Percentiles rank a stretch among this genome's conserved stretches.
Conservation (phyloP, 208 protist species). For the Crithidia mellificae region DNA sequence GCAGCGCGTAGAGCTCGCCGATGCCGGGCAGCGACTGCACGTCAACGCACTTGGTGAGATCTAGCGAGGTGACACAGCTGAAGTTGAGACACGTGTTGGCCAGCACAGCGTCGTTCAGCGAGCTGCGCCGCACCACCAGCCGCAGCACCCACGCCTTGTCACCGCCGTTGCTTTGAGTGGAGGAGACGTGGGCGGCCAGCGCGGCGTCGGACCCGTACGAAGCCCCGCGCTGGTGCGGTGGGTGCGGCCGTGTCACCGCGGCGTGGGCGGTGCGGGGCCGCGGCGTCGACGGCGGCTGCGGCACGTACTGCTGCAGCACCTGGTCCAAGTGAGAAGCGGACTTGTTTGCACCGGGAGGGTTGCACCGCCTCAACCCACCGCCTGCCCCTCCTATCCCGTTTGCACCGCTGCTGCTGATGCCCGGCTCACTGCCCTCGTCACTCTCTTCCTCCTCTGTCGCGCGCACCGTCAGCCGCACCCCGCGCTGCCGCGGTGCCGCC, state of each 20-base stretch:
- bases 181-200: not conserved
- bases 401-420: too few relatives aligned
- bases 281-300: conserved; percentile 20
- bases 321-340: conserved; percentile 7
- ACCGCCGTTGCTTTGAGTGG: not conserved
- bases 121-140: conserved; percentile 26
- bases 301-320: conserved; percentile 29
- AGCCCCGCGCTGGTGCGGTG: not conserved
- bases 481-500: conserved; percentile 6
- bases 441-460: not conserved
- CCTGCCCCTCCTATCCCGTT: not conserved
- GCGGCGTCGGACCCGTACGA: conserved; percentile 4
- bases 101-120: conserved; percentile 20
- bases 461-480: conserved; percentile 12
- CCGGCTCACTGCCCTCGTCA: not conserved
- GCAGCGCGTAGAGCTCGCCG: conserved; percentile 27
- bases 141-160: conserved; percentile 5
- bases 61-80: conserved; percentile 32
- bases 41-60: conserved; percentile 52
- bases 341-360: not conserved
- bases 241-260: not conserved
- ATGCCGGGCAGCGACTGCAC: conserved; percentile 45
- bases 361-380: not conserved
- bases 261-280: conserved; percentile 18
- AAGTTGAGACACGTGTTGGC: conserved; percentile 21